Conservation (phyloP, 441 rosid species). For the Brassica balearica region DNA sequence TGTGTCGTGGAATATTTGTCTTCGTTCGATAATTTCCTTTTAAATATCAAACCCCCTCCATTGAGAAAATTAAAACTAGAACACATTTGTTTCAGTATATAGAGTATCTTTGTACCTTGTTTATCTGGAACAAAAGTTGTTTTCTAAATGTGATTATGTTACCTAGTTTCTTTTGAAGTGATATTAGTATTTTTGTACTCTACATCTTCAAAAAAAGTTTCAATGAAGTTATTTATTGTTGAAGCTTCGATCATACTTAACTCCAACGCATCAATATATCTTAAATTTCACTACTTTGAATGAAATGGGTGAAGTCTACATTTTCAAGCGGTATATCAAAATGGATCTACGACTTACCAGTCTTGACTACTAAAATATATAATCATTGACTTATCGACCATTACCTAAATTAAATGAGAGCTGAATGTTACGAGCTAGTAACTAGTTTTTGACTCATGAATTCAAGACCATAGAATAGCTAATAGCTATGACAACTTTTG, state of each 20-base stretch:
- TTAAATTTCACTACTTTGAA: slow-evolving; percentile 39
- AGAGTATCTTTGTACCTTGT: neutral
- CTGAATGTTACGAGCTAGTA: slow-evolving; percentile 12
- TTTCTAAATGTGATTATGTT: neutral
- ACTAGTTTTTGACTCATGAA: slow-evolving; percentile 30
- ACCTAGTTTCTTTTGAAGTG: slow-evolving; percentile 6
- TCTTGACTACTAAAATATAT: slow-evolving; percentile 24
- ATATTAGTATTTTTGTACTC: neutral
- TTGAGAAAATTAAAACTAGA: neutral
- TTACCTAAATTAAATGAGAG: slow-evolving; percentile 8
- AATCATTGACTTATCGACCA: slow-evolving; percentile 34
- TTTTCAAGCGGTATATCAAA: slow-evolving; percentile 24
- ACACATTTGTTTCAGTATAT: neutral
- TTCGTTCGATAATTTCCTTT: neutral
- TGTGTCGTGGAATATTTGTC: slow-evolving; percentile 40
- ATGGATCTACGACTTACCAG: slow-evolving; percentile 19
- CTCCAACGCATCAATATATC: slow-evolving; percentile 36
- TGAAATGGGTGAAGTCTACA: slow-evolving; percentile 15
- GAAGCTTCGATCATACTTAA: slow-evolving; percentile 42
- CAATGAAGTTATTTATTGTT: slow-evolving; percentile 27
- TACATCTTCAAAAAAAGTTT: slow-evolving; percentile 22
- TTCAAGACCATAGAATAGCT: slow-evolving; percentile 21
- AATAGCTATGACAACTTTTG: slow-evolving; percentile 4
- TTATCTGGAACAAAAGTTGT: neutral
- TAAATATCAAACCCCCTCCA: slow-evolving; percentile 14